These are phyloP conservation scores for Solanum hybrid DNA, from an alignment of 305 asterid genomes.

Conservation along the genomic window DNA sequence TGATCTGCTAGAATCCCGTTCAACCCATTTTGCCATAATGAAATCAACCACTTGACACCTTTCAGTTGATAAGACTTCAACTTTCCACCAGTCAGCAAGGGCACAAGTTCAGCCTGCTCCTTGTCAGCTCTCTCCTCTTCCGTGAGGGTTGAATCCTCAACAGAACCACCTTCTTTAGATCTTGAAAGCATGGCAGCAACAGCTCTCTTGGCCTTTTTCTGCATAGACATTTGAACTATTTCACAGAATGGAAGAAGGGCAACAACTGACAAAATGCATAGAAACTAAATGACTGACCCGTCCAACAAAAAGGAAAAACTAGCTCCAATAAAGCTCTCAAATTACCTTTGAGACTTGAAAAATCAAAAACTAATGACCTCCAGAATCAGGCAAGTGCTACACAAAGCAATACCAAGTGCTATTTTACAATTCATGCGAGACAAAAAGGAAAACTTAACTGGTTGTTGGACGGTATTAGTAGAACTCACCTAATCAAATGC, in stretches of 20 bases:
- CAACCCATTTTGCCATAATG: constrained; percentile 96
- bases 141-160: constrained; percentile 54
- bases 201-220: constrained; percentile 89
- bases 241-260: background rate
- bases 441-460: background rate
- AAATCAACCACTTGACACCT: constrained; percentile 98
- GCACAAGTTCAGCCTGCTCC: constrained; percentile 88
- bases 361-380: background rate
- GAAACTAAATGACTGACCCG: background rate
- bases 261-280: background rate
- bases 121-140: constrained; percentile 59
- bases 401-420: background rate
- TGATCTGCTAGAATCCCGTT: constrained; percentile 99
- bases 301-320: background rate
- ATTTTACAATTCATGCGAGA: background rate
- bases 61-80: constrained; percentile 81
- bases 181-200: constrained; percentile 93
- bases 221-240: background rate
- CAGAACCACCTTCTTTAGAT: constrained; percentile 50
- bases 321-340: background rate
- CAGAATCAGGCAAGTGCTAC: background rate
- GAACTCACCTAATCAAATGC: background rate
- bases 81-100: constrained; percentile 87
- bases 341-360: background rate
- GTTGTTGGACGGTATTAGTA: background rate